phyloP scores from a whole-genome alignment of 192 early-diverging fungal genomes.

The Gaertneriomyces sp. region DNA sequence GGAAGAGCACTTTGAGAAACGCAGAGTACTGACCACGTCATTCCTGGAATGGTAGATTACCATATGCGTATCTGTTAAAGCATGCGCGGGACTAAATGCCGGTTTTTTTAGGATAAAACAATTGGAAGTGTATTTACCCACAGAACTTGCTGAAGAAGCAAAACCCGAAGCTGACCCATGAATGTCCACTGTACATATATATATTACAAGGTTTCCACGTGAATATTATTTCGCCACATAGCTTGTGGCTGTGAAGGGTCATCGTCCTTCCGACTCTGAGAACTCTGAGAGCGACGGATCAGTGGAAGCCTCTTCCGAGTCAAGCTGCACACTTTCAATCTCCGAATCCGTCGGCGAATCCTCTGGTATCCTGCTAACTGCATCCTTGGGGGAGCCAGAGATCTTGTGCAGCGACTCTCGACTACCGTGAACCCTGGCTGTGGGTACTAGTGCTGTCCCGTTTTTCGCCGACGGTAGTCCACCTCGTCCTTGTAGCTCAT shows the following conservation, averaged over 20 bases:
- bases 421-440: too few species aligned
- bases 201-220: too few species aligned
- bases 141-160: neutral
- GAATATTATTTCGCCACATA: too few species aligned
- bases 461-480: too few species aligned
- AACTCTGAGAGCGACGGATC: too few species aligned
- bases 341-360: neutral
- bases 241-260: too few species aligned
- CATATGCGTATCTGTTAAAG: neutral
- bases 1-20: conserved; percentile 45
- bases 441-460: too few species aligned
- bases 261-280: too few species aligned
- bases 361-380: neutral
- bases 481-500: neutral
- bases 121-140: conserved; percentile 38
- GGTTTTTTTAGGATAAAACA: conserved; percentile 30
- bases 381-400: neutral
- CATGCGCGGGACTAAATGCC: neutral
- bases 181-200: too few species aligned
- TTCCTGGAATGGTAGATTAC: conserved; percentile 45
- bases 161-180: too few species aligned
- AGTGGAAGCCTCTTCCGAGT: too few species aligned
- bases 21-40: conserved; percentile 43
- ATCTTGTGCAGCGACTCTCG: neutral
- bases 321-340: neutral